A percentile compares a stretch with the other conserved stretches of the same genome.
Conservation (phyloP, 345 rosid species). For the Hypericum perforatum region DNA sequence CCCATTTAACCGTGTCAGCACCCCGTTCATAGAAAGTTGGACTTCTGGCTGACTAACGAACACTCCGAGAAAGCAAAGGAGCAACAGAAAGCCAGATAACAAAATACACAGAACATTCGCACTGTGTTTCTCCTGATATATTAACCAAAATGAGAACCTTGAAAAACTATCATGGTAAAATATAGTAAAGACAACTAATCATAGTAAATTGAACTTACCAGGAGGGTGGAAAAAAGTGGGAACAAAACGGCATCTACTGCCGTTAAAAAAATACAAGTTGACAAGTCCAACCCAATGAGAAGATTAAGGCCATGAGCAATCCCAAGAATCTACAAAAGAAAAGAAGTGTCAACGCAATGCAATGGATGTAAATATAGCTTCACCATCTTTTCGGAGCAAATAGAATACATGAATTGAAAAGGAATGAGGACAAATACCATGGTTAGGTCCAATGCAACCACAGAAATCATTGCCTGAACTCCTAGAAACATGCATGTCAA, state of each 20-base stretch:
- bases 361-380: neutral
- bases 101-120: too few relatives aligned
- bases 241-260: constrained; percentile 73
- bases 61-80: too few relatives aligned
- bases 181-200: neutral
- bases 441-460: constrained; percentile 65
- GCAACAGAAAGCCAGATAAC: too few relatives aligned
- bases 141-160: constrained; percentile 12
- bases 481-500: constrained; percentile 70
- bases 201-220: constrained; percentile 34
- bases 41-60: too few relatives aligned
- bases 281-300: constrained; percentile 72
- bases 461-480: constrained; percentile 70
- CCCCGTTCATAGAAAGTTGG: too few relatives aligned
- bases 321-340: constrained; percentile 64
- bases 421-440: constrained; percentile 40
- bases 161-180: constrained; percentile 5
- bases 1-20: constrained; percentile 41
- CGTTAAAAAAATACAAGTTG: constrained; percentile 75
- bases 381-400: constrained; percentile 4
- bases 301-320: constrained; percentile 88
- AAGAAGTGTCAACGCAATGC: neutral
- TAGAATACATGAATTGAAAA: neutral
- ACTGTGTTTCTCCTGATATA: too few relatives aligned
- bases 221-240: constrained; percentile 62